These are phyloP conservation scores for Apiotrichum gamsii DNA, from an alignment of 1,284 basidiomycete genomes.

Conservation along the genomic window DNA sequence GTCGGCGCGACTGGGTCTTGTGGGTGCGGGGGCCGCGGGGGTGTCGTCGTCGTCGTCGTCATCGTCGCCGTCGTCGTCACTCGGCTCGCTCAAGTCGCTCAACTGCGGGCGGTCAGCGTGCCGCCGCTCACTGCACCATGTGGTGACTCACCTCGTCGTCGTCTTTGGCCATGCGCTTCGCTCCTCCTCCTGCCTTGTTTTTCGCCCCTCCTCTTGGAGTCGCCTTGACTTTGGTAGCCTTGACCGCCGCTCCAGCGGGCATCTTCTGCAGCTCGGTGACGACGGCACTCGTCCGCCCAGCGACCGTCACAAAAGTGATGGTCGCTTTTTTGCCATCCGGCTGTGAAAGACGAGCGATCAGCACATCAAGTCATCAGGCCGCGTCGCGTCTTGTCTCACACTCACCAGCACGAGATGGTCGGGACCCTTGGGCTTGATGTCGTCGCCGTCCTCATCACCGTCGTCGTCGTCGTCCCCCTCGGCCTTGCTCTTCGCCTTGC, in stretches of 20 bases:
- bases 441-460: slow-evolving; percentile 16
- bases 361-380: neutral
- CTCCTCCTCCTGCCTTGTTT: neutral
- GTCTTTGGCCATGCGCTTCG: too few relatives aligned
- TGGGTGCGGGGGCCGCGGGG: too few relatives aligned
- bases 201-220: neutral
- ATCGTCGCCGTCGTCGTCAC: neutral
- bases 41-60: too few relatives aligned
- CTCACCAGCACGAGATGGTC: slow-evolving; percentile 55
- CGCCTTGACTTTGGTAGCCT: neutral
- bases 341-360: slow-evolving; percentile 51
- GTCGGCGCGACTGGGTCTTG: too few relatives aligned
- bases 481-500: slow-evolving; percentile 4
- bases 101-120: too few relatives aligned
- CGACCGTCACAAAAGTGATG: slow-evolving; percentile 70
- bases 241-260: slow-evolving; percentile 27
- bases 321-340: slow-evolving; percentile 64
- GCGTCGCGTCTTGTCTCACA: too few relatives aligned
- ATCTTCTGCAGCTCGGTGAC: slow-evolving; percentile 61
- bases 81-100: neutral
- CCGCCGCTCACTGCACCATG: too few relatives aligned
- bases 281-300: slow-evolving; percentile 71
- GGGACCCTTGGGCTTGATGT: slow-evolving; percentile 28
- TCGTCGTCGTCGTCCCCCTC: slow-evolving; percentile 14
- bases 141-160: too few relatives aligned